These are phyloP conservation scores for Vitis hybrid DNA, from an alignment of 177 flowering plant species.

Conservation along the genomic window DNA sequence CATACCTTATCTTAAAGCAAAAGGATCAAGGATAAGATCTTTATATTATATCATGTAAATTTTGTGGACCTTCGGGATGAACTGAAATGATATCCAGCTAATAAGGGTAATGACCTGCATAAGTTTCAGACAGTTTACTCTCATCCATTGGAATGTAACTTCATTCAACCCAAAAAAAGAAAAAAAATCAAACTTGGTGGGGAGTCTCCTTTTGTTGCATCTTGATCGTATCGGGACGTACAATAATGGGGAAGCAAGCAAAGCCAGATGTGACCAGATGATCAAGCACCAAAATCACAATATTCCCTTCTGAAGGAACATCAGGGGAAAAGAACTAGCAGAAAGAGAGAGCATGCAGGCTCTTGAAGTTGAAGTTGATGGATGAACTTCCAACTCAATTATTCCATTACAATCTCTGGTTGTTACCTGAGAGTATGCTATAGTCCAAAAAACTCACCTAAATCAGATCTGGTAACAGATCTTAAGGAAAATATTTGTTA, in stretches of 20 bases:
- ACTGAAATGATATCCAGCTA: conserved; percentile 12
- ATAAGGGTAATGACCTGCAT: conserved; percentile 8
- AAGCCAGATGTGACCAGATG: conserved; percentile 37
- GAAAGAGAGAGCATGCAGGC: background rate
- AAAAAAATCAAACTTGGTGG: conserved; percentile 21
- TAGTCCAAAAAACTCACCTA: too few species aligned
- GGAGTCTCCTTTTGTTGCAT: background rate
- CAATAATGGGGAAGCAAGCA: conserved; percentile 11
- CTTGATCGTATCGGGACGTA: background rate
- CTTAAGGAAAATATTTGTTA: too few species aligned
- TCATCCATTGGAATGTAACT: conserved; percentile 15
- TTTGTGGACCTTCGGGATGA: conserved; percentile 24
- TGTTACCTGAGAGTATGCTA: too few species aligned
- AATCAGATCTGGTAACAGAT: too few species aligned
- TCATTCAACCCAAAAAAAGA: background rate
- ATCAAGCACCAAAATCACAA: conserved; percentile 29
- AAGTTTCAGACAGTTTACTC: conserved; percentile 17
- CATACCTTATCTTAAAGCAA: conserved; percentile 21
- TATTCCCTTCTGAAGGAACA: conserved; percentile 20
- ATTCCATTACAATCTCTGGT: too few species aligned
- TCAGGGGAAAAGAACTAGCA: background rate
- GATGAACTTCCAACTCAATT: background rate
- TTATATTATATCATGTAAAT: background rate
- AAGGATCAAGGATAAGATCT: conserved; percentile 34
- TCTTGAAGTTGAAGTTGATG: background rate